Percentiles rank a stretch among this genome's conserved stretches.
Evolutionary conservation across 345 rosid species (phyloP).

Genomic region (Barbarea vulgaris): DNA sequence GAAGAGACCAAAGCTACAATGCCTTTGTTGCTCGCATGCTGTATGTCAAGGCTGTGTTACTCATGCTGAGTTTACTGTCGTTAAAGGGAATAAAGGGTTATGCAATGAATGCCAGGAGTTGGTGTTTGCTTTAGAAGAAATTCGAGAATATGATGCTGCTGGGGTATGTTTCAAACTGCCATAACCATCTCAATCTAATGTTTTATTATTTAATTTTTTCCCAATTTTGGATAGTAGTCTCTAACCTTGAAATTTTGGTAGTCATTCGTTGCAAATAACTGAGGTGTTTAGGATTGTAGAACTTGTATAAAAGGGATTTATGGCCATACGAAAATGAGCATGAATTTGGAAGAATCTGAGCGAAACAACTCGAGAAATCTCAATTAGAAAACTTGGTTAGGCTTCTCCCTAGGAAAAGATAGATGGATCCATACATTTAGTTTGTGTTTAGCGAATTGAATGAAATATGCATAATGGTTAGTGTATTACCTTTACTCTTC

Average conservation of each 20-base stretch:
- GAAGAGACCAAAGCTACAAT: conserved; percentile 29
- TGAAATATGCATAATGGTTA: neutral
- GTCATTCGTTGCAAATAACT: neutral
- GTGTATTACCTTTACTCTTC: too few species aligned
- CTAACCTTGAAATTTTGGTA: conserved; percentile 9
- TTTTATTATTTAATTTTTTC: neutral
- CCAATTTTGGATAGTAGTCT: neutral
- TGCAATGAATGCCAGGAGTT: conserved; percentile 32
- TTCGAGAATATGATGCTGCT: conserved; percentile 30
- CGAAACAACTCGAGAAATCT: neutral
- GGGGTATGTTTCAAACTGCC: conserved; percentile 26
- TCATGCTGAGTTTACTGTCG: conserved; percentile 22
- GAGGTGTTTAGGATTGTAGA: neutral
- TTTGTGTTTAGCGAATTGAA: neutral
- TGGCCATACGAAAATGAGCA: neutral
- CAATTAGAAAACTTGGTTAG: neutral
- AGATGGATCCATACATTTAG: neutral
- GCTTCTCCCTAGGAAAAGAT: neutral
- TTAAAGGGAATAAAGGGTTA: conserved; percentile 37
- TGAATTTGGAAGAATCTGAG: neutral
- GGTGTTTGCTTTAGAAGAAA: conserved; percentile 33
- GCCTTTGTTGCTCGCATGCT: conserved; percentile 38
- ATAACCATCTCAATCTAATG: neutral
- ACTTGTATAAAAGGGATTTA: neutral
- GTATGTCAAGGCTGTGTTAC: conserved; percentile 32